phyloP scores from a whole-genome alignment of 371 early-diverging fungal species.

The Encephalitozoon cuniculi region DNA sequence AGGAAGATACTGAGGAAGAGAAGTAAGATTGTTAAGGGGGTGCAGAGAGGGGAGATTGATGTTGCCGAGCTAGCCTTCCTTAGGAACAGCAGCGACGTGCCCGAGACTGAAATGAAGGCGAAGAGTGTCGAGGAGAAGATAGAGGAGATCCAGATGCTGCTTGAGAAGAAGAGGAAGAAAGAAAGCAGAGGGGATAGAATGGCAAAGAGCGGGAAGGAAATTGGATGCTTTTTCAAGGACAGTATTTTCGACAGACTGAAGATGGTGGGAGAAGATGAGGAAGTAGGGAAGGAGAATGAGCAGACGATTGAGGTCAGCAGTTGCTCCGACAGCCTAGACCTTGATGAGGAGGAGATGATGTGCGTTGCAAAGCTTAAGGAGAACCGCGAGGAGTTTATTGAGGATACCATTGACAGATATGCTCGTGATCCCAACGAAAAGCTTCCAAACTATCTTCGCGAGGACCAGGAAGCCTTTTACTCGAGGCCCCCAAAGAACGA shows the following conservation, averaged over 20 bases:
- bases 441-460: conserved; percentile 52
- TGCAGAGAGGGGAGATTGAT: neutral
- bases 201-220: no score
- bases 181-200: neutral
- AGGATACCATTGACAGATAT: conserved; percentile 58
- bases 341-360: conserved; percentile 56
- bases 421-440: conserved; percentile 52
- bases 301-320: conserved; percentile 25
- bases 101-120: conserved; percentile 48
- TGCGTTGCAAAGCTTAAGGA: conserved; percentile 52
- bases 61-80: conserved; percentile 17
- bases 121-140: conserved; percentile 64
- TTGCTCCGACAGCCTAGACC: conserved; percentile 39
- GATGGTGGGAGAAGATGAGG: neutral
- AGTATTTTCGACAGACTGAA: conserved; percentile 36
- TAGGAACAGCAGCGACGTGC: conserved; percentile 29
- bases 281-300: neutral
- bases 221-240: conserved; percentile 39
- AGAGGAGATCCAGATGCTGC: conserved; percentile 42
- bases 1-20: conserved; percentile 55
- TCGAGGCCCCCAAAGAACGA: conserved; percentile 38
- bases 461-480: conserved; percentile 51
- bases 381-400: conserved; percentile 52
- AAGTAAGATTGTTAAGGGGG: conserved; percentile 59
- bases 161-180: conserved; percentile 14